Evolutionary conservation across 169 alveolate species (phyloP), one percentile per base, ranked within the genome.

Genomic region (Condylostoma magnum): DNA sequence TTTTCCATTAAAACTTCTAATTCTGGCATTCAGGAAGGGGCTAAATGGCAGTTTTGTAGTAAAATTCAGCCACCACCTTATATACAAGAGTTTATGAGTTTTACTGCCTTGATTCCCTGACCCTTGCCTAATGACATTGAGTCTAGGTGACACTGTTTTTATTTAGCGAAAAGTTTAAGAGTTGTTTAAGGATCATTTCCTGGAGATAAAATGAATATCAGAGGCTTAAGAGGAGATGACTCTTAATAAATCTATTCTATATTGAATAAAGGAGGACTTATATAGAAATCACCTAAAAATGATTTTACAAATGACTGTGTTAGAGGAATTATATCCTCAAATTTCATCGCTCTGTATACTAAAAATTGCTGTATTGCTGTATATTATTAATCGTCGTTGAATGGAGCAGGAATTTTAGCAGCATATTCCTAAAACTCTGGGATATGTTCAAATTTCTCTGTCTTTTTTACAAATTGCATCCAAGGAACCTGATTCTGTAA

Each of bases 51-150:
- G 77, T 91, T 91, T 73, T 91, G 83, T 8, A 87, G 77, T 10
- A 91, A 72, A 2, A 91, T 93, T 94, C 96, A 91, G 4, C 81
- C 77, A 34, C 96, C 96, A 47, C 66, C 60, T 58, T 79, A 56
- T 54, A 75, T 74, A 56, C 86, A 82, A 66, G 85, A 93, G 57
- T 86, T 90, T 41, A 87, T 83, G 0, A 83, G 90, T 66, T 86
- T 85, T 78, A 81, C 89, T 25, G 96, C 96, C 60, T 72, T 82
- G 0, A 51, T 85, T 33, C 93, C 97, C 71, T 92, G 83, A 3
- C 95, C 97, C 78, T 90, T 58, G 8, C 95, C 95, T 18, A 92
- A 77, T 6, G 97, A 92, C 3, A 92, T 86, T 10, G 86, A 81
- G 20, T 63, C 66, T n/a, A 82, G 48, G 69, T 85, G 76, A 36